Evolutionary conservation across 176 grass and related monocot genomes (phyloP).

Genomic region (Eleusine coracana): DNA sequence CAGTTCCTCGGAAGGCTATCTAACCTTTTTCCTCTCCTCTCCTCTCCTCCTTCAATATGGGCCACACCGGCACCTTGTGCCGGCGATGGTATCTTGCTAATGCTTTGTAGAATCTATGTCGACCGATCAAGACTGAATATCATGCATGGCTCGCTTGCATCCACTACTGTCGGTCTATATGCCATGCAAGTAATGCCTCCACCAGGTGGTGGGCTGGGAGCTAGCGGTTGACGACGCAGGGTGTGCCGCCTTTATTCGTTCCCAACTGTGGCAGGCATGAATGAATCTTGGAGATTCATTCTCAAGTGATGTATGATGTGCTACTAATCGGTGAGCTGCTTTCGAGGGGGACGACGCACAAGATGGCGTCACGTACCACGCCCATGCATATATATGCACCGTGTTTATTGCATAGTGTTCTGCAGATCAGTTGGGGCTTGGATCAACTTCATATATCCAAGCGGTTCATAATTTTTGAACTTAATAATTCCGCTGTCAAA

Average conservation of each 20-base stretch:
- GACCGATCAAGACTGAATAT: neutral
- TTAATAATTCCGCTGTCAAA: no score
- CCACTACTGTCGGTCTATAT: conserved; percentile 18
- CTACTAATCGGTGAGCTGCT: neutral
- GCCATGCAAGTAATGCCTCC: conserved; percentile 10
- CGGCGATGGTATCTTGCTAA: conserved; percentile 35
- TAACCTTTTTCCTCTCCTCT: neutral
- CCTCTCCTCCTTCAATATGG: neutral
- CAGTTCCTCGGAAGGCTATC: neutral
- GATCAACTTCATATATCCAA: no score
- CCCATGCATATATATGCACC: neutral
- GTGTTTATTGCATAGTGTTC: neutral
- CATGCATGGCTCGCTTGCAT: conserved; percentile 29
- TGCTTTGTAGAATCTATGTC: conserved; percentile 41
- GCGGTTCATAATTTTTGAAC: no score
- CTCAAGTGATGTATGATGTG: neutral
- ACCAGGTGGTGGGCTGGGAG: conserved; percentile 17
- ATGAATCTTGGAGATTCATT: conserved; percentile 34
- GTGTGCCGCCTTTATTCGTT: conserved; percentile 16
- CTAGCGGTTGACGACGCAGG: conserved; percentile 34
- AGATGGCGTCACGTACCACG: conserved; percentile 30
- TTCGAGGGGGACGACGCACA: neutral
- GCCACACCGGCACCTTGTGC: neutral
- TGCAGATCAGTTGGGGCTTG: no score
- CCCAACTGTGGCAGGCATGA: conserved; percentile 22